Base-by-base conservation (phyloP, 805 yeast genomes). In the Starmerella vitae region DNA sequence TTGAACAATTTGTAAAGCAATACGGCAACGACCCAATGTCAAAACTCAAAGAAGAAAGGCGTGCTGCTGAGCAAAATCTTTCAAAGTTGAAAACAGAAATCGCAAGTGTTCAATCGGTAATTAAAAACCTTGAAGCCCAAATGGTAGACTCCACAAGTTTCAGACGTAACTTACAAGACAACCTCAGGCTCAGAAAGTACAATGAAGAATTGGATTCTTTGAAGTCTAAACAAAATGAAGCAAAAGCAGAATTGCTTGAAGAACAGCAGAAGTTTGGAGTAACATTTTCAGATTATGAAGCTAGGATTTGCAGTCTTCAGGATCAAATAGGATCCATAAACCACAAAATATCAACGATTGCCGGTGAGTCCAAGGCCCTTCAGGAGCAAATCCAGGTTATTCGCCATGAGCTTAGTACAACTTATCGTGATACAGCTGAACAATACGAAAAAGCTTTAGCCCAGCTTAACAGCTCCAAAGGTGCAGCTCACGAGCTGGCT, bases 311-410 rank as follows among this genome's bases (percentile, higher is more conserved):
- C 31, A 49, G 55, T n/a, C 59, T 85, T n/a, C 61, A 69, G 39
- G 61, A 63, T 13, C 54, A 61, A 28, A 72, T 74, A 38, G 67
- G 80, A 13, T 59, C 59, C 3, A 56, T 80, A 30, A 78, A 75
- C 44, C 68, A 85, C 1, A 65, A 64, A 37, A 74, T 80, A 49
- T 80, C 93, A 3, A 76, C 84, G 10, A 79, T 77, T 49, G 58
- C 74, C 18, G 99, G 98, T 17, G 97, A 88, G 57, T 70, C 82
- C 30, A 76, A 75, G 44, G 96, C 88, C 53, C 65, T 91, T 44
- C 72, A 75, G 34, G 83, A 74, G 47, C 94, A 85, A 51, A 67
- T 78, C 4, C 59, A 58, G 18, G 61, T 67, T 3, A 58, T 80
- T 8, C 61, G 67, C 17, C 56, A 58, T 4, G 95, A 85, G 52